Base-by-base conservation (phyloP, 2,329 filamentous ascomycete species). In the Fusarium sulawesiense region DNA sequence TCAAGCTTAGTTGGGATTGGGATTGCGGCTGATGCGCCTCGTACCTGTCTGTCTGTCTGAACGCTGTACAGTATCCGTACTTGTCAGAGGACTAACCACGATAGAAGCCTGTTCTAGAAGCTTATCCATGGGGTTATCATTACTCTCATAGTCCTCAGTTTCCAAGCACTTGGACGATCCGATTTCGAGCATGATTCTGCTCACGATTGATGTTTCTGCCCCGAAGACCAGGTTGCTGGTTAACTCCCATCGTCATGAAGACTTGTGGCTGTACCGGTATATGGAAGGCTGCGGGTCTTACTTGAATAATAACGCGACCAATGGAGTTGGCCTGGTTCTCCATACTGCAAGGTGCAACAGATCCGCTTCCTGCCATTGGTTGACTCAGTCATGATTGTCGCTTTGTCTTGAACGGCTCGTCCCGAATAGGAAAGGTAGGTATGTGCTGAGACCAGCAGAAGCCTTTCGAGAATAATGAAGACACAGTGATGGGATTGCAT, bases 171-270 rank as follows among this genome's bases (percentile, higher is more conserved):
- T 64, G 54, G 56, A 51, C 49, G 47, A 49, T 46, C 49, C 61
- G 41, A 25, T 25, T 30, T 23, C 23, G 25, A 55, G 42, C 32
- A n/a, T 40, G 57, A 54, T 50, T 23, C 30, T 32, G 37, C 48
- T 29, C 50, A 40, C 44, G 37, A 42, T 47, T 44, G 44, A 55
- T 44, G 42, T 60, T 44, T 51, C 34, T 47, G 58, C 68, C 68
- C 64, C 63, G 47, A 50, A 68, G 64, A 68, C 67, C 68, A 64
- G 67, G 67, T 60, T 68, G 27, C 49, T 54, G 58, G 68, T 68
- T 70, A 59, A 49, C 16, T 23, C 46, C 44, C 20, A 58, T 16
- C 48, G 23, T 51, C 30, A 45, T 65, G 42, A 56, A 60, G 59
- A 40, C 34, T 25, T 44, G 27, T 55, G 34, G 16, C 34, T 34